phyloP scores from a whole-genome alignment of 495 filamentous ascomycete species.

The Talaromyces proteolyticus region DNA sequence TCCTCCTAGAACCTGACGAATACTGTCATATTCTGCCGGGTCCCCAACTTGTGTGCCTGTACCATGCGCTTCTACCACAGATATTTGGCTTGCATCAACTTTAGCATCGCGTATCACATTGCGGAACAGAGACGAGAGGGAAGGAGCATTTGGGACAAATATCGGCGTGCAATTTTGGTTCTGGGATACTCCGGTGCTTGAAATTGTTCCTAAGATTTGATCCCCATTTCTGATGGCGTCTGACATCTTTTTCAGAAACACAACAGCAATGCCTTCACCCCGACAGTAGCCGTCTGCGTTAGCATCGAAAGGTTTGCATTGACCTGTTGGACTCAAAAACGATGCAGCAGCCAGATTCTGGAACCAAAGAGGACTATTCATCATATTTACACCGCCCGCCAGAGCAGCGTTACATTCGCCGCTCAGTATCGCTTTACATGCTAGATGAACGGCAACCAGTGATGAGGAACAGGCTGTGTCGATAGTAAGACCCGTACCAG shows the following conservation, averaged over 20 bases:
- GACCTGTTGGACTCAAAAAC: slow-evolving; percentile 34
- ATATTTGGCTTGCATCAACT: slow-evolving; percentile 56
- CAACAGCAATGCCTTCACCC: slow-evolving; percentile 57
- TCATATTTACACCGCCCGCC: slow-evolving; percentile 36
- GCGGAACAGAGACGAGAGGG: slow-evolving; percentile 52
- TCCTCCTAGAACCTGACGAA: slow-evolving; percentile 28
- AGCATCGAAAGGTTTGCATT: slow-evolving; percentile 67
- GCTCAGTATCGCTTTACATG: slow-evolving; percentile 27
- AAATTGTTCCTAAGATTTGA: slow-evolving; percentile 56
- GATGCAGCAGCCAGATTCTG: slow-evolving; percentile 31
- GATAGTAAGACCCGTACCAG: slow-evolving; percentile 34
- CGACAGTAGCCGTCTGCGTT: slow-evolving; percentile 71
- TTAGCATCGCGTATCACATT: slow-evolving; percentile 50
- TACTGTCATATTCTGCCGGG: slow-evolving; percentile 49
- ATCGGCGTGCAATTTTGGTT: slow-evolving; percentile 62
- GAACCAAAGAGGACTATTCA: slow-evolving; percentile 25
- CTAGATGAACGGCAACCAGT: slow-evolving; percentile 31
- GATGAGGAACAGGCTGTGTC: slow-evolving; percentile 46
- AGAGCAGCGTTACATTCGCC: slow-evolving; percentile 34
- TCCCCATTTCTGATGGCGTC: slow-evolving; percentile 59
- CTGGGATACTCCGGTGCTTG: slow-evolving; percentile 59
- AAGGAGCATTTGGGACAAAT: slow-evolving; percentile 60
- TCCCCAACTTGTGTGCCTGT: slow-evolving; percentile 72
- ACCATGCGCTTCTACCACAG: slow-evolving; percentile 73
- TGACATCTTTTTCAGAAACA: slow-evolving; percentile 61